phyloP scores from a whole-genome alignment of 306 rosid species.

The Pterocarpus santalinus region DNA sequence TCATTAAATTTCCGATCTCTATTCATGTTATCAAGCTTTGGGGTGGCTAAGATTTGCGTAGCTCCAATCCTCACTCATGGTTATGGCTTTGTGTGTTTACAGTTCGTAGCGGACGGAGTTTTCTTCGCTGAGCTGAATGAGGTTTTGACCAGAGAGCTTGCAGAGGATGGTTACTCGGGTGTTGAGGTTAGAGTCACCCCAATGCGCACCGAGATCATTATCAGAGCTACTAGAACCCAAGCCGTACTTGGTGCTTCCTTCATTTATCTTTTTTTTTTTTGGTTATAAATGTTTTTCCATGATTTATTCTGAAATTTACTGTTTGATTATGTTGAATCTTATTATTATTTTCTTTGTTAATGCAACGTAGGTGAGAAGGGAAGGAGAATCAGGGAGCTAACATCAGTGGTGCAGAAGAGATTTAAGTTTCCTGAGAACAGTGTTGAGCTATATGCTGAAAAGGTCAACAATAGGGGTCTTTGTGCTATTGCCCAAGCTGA shows the following conservation, averaged over 20 bases:
- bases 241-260: conserved; percentile 67
- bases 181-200: conserved; percentile 85
- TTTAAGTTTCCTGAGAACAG: conserved; percentile 84
- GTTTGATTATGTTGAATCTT: neutral
- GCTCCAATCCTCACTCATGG: neutral
- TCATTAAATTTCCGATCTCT: neutral
- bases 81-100: neutral
- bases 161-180: conserved; percentile 84
- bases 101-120: conserved; percentile 90
- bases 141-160: conserved; percentile 77
- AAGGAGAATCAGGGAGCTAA: conserved; percentile 75
- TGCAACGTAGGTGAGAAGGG: conserved; percentile 77
- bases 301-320: neutral
- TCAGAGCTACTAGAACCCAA: conserved; percentile 78
- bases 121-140: conserved; percentile 84
- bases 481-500: conserved; percentile 88
- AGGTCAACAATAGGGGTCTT: conserved; percentile 84
- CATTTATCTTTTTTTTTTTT: too few species aligned
- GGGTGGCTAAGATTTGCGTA: neutral
- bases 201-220: conserved; percentile 80
- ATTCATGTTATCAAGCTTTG: neutral
- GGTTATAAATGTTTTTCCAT: too few species aligned
- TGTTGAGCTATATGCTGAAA: conserved; percentile 84
- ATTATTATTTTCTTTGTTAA: neutral
- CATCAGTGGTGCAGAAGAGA: conserved; percentile 89